A percentile compares a stretch with the other conserved stretches of the same genome.
Evolutionary conservation across 2,329 filamentous ascomycete species (phyloP).

Genomic region (Alternaria ventricosa): DNA sequence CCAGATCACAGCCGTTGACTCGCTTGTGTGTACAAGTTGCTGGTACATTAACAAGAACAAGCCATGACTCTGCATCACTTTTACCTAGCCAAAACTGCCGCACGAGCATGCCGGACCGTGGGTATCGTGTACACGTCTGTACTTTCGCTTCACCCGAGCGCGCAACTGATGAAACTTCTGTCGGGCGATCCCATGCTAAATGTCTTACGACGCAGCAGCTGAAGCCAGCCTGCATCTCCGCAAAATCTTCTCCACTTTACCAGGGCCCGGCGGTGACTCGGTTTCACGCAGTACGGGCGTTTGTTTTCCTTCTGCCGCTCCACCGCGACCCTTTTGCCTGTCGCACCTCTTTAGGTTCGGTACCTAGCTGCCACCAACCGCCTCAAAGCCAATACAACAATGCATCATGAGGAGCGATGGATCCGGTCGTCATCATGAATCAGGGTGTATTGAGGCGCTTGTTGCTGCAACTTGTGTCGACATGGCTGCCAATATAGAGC

Average conservation of each 20-base stretch:
- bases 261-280: constrained; percentile 19
- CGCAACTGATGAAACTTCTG: constrained; percentile 21
- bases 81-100: constrained; percentile 1
- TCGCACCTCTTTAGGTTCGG: constrained; percentile 23
- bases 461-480: constrained; percentile 24
- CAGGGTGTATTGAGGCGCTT: constrained; percentile 21
- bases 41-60: constrained; percentile 9
- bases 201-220: constrained; percentile 19
- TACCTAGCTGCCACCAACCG: constrained; percentile 15
- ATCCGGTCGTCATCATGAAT: constrained; percentile 17
- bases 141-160: constrained; percentile 15
- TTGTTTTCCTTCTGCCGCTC: constrained; percentile 24
- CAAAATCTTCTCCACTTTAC: constrained; percentile 10
- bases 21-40: constrained; percentile 17
- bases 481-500: constrained; percentile 32
- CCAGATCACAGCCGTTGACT: constrained; percentile 8
- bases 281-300: constrained; percentile 23
- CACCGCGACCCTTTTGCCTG: constrained; percentile 17
- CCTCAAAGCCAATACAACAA: constrained; percentile 2
- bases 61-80: background rate
- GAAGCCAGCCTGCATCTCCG: constrained; percentile 15
- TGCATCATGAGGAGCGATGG: constrained; percentile 9
- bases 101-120: constrained; percentile 7
- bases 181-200: constrained; percentile 21
- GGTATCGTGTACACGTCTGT: constrained; percentile 16